Base-by-base conservation (phyloP, 805 yeast species). In the Yarrowia porcina region DNA sequence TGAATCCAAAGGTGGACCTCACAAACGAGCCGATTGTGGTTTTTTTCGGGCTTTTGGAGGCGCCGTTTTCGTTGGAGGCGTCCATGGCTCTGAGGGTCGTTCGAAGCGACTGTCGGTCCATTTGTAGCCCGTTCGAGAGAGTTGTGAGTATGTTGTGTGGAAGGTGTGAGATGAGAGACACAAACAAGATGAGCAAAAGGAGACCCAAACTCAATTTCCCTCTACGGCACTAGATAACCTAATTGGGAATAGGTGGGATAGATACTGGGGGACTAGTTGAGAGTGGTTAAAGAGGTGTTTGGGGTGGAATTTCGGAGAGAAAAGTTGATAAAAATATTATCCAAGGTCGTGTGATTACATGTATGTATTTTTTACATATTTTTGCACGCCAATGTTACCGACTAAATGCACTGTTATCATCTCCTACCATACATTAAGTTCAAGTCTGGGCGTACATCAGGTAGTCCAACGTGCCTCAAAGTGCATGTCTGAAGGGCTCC, bases 81-180 rank as follows among this genome's bases (percentile, higher is more conserved):
- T 52, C 59, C 42, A 52, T 52, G 23, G 44, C 42, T 52, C 59
- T 32, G 39, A 52, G 44, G 23, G 59, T 52, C 59, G 59, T 52
- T 27, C 47, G 36, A 21, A 47, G 65, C 66, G 54, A 64, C 65
- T 41, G 65, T 41, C 56, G 68, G 65, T 32, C 74, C 41, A 30
- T 32, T 32, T 20, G 27, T 21, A 17, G 38, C 39, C 28, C 28
- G 32, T 44, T 15, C 2, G 20, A 8, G 20, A 32, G 39, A 21
- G 30, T 28, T 11, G 11, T 20, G 15, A 7, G 52, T 44, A 20
- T 5, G 21, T 10, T 8, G 41, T 3, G 21, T n/a, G 18, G 17
- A 33, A 27, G 35, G 8, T 12, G 45, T 21, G 21, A 6, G 20
- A 17, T 21, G 10, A 21, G 28, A 15, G 28, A 42, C 30, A n/a